Base-by-base conservation (phyloP, 164 flowering plant genomes). In the Pachysandra terminalis region DNA sequence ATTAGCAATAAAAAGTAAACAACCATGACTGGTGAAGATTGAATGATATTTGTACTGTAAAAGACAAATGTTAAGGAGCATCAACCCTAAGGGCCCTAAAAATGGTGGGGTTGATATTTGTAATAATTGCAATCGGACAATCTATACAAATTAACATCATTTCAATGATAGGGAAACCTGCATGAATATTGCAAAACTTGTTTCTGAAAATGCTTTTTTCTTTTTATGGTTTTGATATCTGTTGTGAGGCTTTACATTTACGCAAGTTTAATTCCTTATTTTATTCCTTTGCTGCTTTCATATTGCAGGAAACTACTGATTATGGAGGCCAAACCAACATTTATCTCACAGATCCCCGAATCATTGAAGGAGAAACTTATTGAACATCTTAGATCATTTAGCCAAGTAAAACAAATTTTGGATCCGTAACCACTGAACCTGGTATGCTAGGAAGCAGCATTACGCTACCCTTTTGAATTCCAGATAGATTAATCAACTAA, bases 321-420 rank as follows among this genome's bases (percentile, higher is more conserved):
- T 59, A 68, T 73, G 9, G 93, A 85, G 58, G 90, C 91, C 27
- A 86, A 80, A 79, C 23, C 66, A 63, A 61, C 67, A 25, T 89
- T 83, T 63, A 54, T 78, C 57, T 68, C 93, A 26, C 84, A 83
- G 77, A 74, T 93, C 54, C 98, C 98, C 0, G 84, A 85, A 60
- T 81, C 88, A 37, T 66, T 93, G 82, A 93, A 89, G 79, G 83
- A 65, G 69, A 75, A 75, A 25, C 82, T 93, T 40, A 70, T 93
- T 57, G 79, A 72, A 63, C 83, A 73, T 5, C 84, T 90, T 37
- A 75, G 52, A 70, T 72, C 78, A 59, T 77, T 84, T 74, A 78
- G 83, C 76, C 41, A 78, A 60, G 81, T 71, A 56, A 76, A 78
- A 59, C 52, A 66, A 68, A 61, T 24, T 62, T 63, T 35, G 9